These are phyloP conservation scores for Coleophoma cylindrospora DNA, from an alignment of 2,329 filamentous ascomycete species.

Conservation along the genomic window DNA sequence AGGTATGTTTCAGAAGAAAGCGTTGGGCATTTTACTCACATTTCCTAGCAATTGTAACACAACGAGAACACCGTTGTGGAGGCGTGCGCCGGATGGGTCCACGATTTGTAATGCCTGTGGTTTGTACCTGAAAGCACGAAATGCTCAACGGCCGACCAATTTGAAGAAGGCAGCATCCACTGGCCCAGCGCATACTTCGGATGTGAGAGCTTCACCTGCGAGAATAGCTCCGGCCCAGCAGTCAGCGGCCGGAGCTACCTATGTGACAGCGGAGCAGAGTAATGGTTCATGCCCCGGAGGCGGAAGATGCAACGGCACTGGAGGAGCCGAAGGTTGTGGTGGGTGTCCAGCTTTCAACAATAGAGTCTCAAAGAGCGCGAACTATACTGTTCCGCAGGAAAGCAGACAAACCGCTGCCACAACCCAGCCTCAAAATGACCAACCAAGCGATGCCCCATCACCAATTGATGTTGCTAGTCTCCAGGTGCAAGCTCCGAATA, in stretches of 20 bases:
- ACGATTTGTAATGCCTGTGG: conserved; percentile 98
- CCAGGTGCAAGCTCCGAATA: conserved; percentile 36
- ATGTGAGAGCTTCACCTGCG: conserved; percentile 22
- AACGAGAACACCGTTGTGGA: conserved; percentile 90
- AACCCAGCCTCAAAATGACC: conserved; percentile 18
- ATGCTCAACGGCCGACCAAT: conserved; percentile 84
- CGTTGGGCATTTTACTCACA: conserved; percentile 7
- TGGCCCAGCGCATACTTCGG: conserved; percentile 15
- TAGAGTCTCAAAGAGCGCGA: conserved; percentile 80
- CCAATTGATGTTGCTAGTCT: conserved; percentile 46
- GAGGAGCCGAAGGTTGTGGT: conserved; percentile 89
- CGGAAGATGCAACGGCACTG: conserved; percentile 92
- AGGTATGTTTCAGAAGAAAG: conserved; percentile 46
- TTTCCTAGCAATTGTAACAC: conserved; percentile 84
- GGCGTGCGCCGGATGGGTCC: conserved; percentile 84
- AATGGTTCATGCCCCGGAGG: conserved; percentile 92
- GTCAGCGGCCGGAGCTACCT: conserved; percentile 52
- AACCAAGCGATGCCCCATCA: conserved; percentile 25
- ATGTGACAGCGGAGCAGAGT: conserved; percentile 71
- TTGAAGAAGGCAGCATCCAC: conserved; percentile 69
- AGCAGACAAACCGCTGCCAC: conserved; percentile 16
- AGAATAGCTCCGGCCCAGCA: conserved; percentile 27
- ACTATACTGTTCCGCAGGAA: conserved; percentile 48
- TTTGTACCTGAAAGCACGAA: conserved; percentile 88
- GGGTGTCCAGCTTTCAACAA: conserved; percentile 98